Evolutionary conservation across 768 basidiomycete species (phyloP).

Genomic region (Kwoniella pini): DNA sequence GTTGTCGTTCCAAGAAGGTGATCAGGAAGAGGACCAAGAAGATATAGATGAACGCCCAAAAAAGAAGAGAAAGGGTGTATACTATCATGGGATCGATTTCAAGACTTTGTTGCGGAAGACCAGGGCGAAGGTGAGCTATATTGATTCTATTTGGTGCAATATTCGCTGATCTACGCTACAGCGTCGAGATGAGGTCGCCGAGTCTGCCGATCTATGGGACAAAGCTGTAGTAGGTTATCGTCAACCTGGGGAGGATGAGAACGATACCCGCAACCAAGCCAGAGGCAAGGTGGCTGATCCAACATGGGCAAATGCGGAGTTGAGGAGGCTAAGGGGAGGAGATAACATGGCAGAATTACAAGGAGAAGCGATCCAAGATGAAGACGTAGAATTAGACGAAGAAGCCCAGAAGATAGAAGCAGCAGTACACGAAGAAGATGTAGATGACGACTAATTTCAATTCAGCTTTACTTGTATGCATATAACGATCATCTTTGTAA

Average conservation of each 20-base stretch:
- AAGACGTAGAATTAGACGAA: constrained; percentile 23
- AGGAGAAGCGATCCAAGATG: constrained; percentile 47
- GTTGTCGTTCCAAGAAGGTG: constrained; percentile 38
- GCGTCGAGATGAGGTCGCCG: constrained; percentile 25
- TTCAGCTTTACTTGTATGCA: background rate
- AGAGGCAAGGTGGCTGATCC: constrained; percentile 35
- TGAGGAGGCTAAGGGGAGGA: constrained; percentile 27
- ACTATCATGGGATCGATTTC: constrained; percentile 37
- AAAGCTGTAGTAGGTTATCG: constrained; percentile 34
- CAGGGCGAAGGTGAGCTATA: constrained; percentile 29
- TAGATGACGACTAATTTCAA: constrained; percentile 10
- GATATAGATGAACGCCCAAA: constrained; percentile 3
- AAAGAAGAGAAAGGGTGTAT: constrained; percentile 32
- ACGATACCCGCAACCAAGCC: constrained; percentile 18
- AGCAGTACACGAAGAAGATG: constrained; percentile 13
- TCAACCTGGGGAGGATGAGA: constrained; percentile 17
- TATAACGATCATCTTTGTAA: too few species aligned
- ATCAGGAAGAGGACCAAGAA: background rate
- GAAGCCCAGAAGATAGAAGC: constrained; percentile 21
- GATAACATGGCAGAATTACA: constrained; percentile 33
- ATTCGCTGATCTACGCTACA: constrained; percentile 1
- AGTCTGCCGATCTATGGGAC: constrained; percentile 28
- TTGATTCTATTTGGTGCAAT: background rate
- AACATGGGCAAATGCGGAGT: constrained; percentile 30
- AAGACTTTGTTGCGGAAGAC: constrained; percentile 37